Evolutionary conservation across 2,329 filamentous ascomycete genomes (phyloP), one percentile per base, ranked within the genome.

Genomic region (Cyphellophora europaea): DNA sequence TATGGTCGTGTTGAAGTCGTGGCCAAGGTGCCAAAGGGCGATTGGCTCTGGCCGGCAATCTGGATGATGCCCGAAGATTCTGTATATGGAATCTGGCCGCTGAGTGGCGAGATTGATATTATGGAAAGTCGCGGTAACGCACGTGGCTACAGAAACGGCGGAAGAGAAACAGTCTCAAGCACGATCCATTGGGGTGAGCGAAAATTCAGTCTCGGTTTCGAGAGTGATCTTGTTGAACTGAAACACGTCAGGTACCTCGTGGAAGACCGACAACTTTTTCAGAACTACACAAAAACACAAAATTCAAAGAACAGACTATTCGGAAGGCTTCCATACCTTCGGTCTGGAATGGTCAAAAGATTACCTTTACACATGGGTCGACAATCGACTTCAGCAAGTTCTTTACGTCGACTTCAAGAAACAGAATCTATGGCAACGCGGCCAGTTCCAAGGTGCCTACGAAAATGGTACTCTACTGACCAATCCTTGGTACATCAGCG

Each of bases 11-110:
- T 74, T 19, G 71, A 75, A 46, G 66, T 75, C 5, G 60, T 64
- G 3, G 71, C 71, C 12, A 66, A 68, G 40, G 49, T 74, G 45
- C 68, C 71, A 5, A 52, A 51, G 19, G 70, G 71, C 4, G 67
- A 73, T 48, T 74, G 71, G 71, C 50, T 74, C 15, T 73, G 69
- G 70, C 69, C 64, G 18, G 58, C 58, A 2, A 63, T 66, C 57
- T 42, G 61, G 65, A 69, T 72, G 65, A 65, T 71, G 62, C 69
- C 69, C 4, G 57, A 62, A 42, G 52, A 63, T 27, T 54, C 53
- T 11, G 56, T 54, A 3, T 73, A 73, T 44, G 69, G 69, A 18
- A 44, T 46, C 6, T 74, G 69, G 69, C 69, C 69, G 5, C 51
- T 54, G 16, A 65, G 61, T 38, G 69, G 69, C 15, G 69, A 73